phyloP scores from a whole-genome alignment of 2,329 filamentous ascomycete species.

The Colletotrichum orchidophilum region DNA sequence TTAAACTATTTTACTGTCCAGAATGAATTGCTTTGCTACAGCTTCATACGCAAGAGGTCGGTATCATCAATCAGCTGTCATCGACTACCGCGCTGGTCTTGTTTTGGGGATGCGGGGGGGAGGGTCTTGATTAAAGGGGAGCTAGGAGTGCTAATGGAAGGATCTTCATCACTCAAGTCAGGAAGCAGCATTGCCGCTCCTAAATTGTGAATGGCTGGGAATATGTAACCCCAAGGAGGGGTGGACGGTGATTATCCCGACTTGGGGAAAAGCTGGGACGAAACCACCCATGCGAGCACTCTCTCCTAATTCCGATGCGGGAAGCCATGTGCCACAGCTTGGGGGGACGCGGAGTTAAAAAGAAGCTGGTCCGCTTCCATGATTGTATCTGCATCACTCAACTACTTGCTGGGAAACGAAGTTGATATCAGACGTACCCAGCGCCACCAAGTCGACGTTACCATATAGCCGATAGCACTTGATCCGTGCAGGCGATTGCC shows the following conservation, averaged over 20 bases:
- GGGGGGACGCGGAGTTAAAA: constrained; percentile 7
- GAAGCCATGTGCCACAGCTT: not conserved
- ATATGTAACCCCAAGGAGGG: not conserved
- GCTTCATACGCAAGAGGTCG: not conserved
- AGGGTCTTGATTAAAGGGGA: not conserved
- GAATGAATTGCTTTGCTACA: not conserved
- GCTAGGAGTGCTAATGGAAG: not conserved
- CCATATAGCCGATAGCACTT: no score
- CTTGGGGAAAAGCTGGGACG: constrained; percentile 21
- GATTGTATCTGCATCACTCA: not conserved
- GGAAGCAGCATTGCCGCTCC: not conserved
- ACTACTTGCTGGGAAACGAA: no score
- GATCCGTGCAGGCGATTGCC: no score
- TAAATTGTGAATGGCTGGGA: constrained; percentile 16
- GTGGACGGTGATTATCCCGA: constrained; percentile 24
- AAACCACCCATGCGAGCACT: not conserved
- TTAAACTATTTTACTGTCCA: not conserved
- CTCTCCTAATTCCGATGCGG: constrained; percentile 11
- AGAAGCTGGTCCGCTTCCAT: not conserved
- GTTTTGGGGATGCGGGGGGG: not conserved
- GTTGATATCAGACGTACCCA: no score
- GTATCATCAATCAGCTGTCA: not conserved
- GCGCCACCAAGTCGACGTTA: no score
- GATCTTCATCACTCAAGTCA: not conserved
- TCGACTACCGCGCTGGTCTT: not conserved